Evolutionary conservation across 208 protist genomes (phyloP), one percentile per base, ranked within the genome.

Genomic region (Acanthamoeba culbertsoni): DNA sequence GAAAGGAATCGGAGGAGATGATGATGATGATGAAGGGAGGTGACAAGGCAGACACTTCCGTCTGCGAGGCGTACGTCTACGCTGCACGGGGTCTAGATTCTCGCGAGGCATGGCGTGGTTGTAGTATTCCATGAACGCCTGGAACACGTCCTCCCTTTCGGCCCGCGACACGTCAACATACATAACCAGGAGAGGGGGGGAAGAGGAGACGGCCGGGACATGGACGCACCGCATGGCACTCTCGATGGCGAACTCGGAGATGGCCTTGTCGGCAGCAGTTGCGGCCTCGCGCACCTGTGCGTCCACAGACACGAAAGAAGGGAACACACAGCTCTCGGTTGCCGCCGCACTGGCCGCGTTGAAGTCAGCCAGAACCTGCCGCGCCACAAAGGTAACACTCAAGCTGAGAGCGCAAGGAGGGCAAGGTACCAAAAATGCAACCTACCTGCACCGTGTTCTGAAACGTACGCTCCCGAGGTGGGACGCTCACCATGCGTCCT

Each of bases 171-270:
- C 37, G 48, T 62, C 14, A 37, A 8, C 0, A 20, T 10, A 16
- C 0, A 18, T 20, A 46, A 14, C 1, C 18, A 43, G 23, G 0
- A n/a, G 28, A 55, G n/a, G 48, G 42, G 12, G 37, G 37, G 48
- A 77, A 26, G 12, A 20, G 16, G 23, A 26, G 18, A 62, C 53
- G 23, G 53, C 53, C 18, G 18, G 53, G 53, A n/a, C 16, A 23
- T n/a, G 53, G 23, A 23, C 51, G 37, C 59, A 51, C 48, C 77
- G n/a, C 77, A 88, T 88, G 43, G 45, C 43, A 20, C 18, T 46
- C 77, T 88, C 77, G 77, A 88, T 88, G 77, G 48, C 40, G 8
- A 88, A 88, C 16, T 8, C 40, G 45, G 20, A 31, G 48, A 88
- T 35, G 3, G n/a, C 33, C 48, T 88, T 8, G 16, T 88, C 28